Conservation (phyloP, 805 yeast species). For the Yarrowia sp. region DNA sequence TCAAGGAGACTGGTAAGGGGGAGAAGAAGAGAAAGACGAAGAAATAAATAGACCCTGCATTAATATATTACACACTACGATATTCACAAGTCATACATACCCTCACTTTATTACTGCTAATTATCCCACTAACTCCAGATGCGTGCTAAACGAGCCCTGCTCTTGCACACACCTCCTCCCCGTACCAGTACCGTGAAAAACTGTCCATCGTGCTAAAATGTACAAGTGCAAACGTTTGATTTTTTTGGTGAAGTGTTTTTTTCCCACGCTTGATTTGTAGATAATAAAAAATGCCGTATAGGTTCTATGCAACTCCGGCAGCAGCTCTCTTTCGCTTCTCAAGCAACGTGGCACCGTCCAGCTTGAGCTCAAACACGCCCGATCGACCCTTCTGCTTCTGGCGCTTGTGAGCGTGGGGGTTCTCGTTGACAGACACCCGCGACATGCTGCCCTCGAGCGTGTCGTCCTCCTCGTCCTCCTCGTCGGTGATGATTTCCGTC, state of each 20-base stretch:
- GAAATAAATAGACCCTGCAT: not conserved
- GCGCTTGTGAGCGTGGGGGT: slow-evolving; percentile 25
- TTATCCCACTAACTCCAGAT: not conserved
- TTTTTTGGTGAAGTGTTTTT: not conserved
- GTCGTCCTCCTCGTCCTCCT: slow-evolving; percentile 37
- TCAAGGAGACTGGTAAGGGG: slow-evolving; percentile 14
- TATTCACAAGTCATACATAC: not conserved
- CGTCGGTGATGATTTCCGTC: slow-evolving; percentile 35
- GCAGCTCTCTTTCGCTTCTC: slow-evolving; percentile 46
- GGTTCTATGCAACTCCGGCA: slow-evolving; percentile 4
- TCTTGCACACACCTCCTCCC: not conserved
- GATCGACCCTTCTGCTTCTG: slow-evolving; percentile 31
- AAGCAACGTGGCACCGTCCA: slow-evolving; percentile 63
- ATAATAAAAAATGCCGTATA: not conserved
- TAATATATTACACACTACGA: not conserved
- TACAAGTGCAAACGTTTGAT: not conserved
- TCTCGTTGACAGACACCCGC: slow-evolving; percentile 29
- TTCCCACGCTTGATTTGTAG: not conserved
- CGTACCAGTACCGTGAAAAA: not conserved
- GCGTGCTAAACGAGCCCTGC: not conserved
- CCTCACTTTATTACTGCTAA: slow-evolving; percentile 6
- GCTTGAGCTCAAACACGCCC: slow-evolving; percentile 52
- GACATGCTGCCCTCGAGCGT: slow-evolving; percentile 28
- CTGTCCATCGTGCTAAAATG: not conserved
- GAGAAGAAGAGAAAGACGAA: slow-evolving; percentile 22